phyloP scores from a whole-genome alignment of 495 filamentous ascomycete genomes.

The Penicillium cosmopolitanum region DNA sequence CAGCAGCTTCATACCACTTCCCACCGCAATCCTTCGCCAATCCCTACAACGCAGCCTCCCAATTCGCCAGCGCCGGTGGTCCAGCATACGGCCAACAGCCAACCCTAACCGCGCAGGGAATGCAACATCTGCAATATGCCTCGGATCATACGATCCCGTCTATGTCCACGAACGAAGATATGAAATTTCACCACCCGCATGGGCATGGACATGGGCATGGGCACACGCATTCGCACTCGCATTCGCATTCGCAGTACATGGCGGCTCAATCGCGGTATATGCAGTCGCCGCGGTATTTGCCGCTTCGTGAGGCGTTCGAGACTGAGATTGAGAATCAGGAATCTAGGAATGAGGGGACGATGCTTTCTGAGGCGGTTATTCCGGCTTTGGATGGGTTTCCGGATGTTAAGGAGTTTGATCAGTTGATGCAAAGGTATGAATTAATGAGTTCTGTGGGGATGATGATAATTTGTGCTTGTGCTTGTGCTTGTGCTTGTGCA shows the following conservation, averaged over 20 bases:
- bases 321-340: slow-evolving; percentile 51
- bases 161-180: slow-evolving; percentile 36
- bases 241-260: slow-evolving; percentile 32
- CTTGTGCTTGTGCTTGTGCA: no score
- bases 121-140: slow-evolving; percentile 41
- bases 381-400: slow-evolving; percentile 56
- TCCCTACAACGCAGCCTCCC: slow-evolving; percentile 32
- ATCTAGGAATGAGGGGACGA: slow-evolving; percentile 45
- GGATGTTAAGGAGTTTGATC: slow-evolving; percentile 55
- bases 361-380: slow-evolving; percentile 49
- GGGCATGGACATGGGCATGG: no score
- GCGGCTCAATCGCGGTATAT: slow-evolving; percentile 40
- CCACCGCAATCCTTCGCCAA: slow-evolving; percentile 38
- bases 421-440: slow-evolving; percentile 55
- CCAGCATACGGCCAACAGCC: slow-evolving; percentile 41
- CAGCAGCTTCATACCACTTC: slow-evolving; percentile 39
- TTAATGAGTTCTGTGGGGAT: no score
- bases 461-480: no score
- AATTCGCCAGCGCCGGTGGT: slow-evolving; percentile 18
- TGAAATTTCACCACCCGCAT: slow-evolving; percentile 34
- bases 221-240: no score
- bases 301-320: slow-evolving; percentile 40
- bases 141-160: slow-evolving; percentile 39
- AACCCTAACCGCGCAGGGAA: slow-evolving; percentile 26
- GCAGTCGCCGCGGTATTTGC: slow-evolving; percentile 40